These are phyloP conservation scores for Podila horticola DNA, from an alignment of 192 early-diverging fungal species.

Conservation along the genomic window DNA sequence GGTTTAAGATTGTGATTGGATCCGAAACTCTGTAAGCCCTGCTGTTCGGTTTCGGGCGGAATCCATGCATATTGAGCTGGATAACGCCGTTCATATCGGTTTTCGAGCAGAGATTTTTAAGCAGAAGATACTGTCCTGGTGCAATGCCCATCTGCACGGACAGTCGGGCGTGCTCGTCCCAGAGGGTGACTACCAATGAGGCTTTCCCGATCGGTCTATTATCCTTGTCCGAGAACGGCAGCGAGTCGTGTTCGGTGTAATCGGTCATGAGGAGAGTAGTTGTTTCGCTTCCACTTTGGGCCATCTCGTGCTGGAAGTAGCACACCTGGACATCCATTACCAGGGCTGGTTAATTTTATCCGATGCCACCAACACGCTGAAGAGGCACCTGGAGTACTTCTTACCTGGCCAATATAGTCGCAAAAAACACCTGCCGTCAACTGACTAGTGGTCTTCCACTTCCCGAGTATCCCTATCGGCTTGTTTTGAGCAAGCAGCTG, in stretches of 20 bases:
- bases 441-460: slow-evolving; percentile 15
- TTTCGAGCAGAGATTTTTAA: slow-evolving; percentile 27
- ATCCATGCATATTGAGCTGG: not conserved
- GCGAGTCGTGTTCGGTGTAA: slow-evolving; percentile 26
- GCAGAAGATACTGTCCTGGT: slow-evolving; percentile 8
- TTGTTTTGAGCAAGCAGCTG: not conserved
- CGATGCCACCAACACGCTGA: not conserved
- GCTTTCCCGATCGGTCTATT: slow-evolving; percentile 13
- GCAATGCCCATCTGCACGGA: not conserved
- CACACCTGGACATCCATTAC: slow-evolving; percentile 10
- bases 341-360: not conserved
- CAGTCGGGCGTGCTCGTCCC: slow-evolving; percentile 26
- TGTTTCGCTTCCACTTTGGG: not conserved
- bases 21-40: not conserved
- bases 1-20: not conserved
- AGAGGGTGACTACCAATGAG: slow-evolving; percentile 27
- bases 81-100: slow-evolving; percentile 6
- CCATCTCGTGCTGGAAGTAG: slow-evolving; percentile 9
- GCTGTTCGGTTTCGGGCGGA: not conserved
- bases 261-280: slow-evolving; percentile 21
- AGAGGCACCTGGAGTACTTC: not conserved
- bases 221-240: slow-evolving; percentile 12
- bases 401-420: slow-evolving; percentile 34
- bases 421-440: slow-evolving; percentile 4
- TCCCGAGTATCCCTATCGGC: not conserved